Percentiles rank a stretch among this genome's conserved stretches.
These are phyloP conservation scores for Orbilia javanica DNA, from an alignment of 2,329 filamentous ascomycete species.

Conservation along the genomic window DNA sequence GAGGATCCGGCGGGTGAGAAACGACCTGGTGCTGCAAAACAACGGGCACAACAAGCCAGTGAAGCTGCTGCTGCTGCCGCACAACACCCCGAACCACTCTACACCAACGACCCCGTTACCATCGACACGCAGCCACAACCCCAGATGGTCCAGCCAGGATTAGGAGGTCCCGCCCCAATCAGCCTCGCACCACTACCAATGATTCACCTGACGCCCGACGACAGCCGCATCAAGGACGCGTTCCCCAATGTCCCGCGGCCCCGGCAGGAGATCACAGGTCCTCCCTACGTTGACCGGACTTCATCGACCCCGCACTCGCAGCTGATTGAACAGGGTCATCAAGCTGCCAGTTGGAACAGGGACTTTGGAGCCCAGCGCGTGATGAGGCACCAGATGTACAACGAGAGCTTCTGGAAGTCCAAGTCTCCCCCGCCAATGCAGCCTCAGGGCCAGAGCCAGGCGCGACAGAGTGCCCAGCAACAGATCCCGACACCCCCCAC, in stretches of 20 bases:
- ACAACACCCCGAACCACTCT: slow-evolving; percentile 89
- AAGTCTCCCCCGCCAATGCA: slow-evolving; percentile 63
- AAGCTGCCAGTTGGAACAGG: slow-evolving; percentile 92
- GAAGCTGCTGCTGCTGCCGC: slow-evolving; percentile 72
- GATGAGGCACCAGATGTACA: slow-evolving; percentile 78
- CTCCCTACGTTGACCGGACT: slow-evolving; percentile 87
- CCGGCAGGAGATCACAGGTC: slow-evolving; percentile 88
- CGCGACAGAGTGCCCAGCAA: slow-evolving; percentile 63
- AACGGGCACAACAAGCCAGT: slow-evolving; percentile 60
- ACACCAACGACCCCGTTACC: slow-evolving; percentile 78
- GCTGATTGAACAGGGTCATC: slow-evolving; percentile 85
- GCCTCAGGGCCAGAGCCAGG: slow-evolving; percentile 21
- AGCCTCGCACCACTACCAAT: slow-evolving; percentile 81
- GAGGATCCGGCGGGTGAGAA: slow-evolving; percentile 96
- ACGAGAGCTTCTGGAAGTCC: slow-evolving; percentile 84
- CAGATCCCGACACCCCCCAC: slow-evolving; percentile 73
- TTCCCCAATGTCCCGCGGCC: slow-evolving; percentile 81
- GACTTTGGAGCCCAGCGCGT: slow-evolving; percentile 82
- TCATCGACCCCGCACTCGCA: slow-evolving; percentile 81
- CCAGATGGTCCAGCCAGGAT: slow-evolving; percentile 78
- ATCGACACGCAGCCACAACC: slow-evolving; percentile 77
- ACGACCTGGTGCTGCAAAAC: slow-evolving; percentile 87
- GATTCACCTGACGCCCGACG: slow-evolving; percentile 83
- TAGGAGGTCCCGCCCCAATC: slow-evolving; percentile 75
- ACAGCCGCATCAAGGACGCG: slow-evolving; percentile 83